A percentile compares a stretch with the other conserved stretches of the same genome.
phyloP scores from a whole-genome alignment of 2,329 filamentous ascomycete species.

The Botrytis pseudocinerea region DNA sequence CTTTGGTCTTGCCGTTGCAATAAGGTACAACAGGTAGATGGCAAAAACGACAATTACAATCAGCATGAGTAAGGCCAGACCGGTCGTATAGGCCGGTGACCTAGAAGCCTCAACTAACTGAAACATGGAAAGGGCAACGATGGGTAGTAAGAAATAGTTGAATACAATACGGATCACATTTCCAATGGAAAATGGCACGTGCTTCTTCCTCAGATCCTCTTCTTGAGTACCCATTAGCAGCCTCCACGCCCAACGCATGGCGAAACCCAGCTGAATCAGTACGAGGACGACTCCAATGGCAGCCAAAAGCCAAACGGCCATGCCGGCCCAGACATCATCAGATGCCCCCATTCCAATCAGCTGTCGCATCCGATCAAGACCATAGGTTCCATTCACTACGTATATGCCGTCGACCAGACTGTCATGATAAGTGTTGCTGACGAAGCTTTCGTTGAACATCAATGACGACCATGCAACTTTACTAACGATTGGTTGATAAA shows the following conservation, averaged over 20 bases:
- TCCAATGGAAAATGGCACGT: slow-evolving; percentile 80
- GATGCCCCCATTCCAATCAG: slow-evolving; percentile 75
- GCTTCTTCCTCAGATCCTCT: slow-evolving; percentile 88
- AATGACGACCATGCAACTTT: slow-evolving; percentile 85
- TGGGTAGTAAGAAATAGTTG: slow-evolving; percentile 87
- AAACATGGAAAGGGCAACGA: slow-evolving; percentile 84
- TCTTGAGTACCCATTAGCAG: slow-evolving; percentile 70
- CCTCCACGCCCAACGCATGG: slow-evolving; percentile 73
- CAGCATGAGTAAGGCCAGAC: slow-evolving; percentile 72
- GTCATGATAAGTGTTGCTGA: slow-evolving; percentile 65
- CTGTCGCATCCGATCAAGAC: slow-evolving; percentile 76
- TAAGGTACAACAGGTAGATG: slow-evolving; percentile 76
- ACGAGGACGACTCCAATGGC: slow-evolving; percentile 69
- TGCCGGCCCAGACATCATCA: slow-evolving; percentile 87
- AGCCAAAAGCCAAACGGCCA: slow-evolving; percentile 86
- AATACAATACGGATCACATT: slow-evolving; percentile 83
- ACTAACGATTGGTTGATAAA: slow-evolving; percentile 87
- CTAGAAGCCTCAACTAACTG: slow-evolving; percentile 75
- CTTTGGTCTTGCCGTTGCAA: slow-evolving; percentile 77
- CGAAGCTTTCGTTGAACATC: slow-evolving; percentile 91
- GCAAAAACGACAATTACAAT: slow-evolving; percentile 71
- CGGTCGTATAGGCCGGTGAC: slow-evolving; percentile 71
- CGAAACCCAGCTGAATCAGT: slow-evolving; percentile 75
- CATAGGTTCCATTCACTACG: slow-evolving; percentile 72
- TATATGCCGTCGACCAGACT: slow-evolving; percentile 86